Percentiles rank a stretch among this genome's conserved stretches.
Evolutionary conservation across 2,329 filamentous ascomycete species (phyloP).

Genomic region (Penicillium aurantiogriseum): DNA sequence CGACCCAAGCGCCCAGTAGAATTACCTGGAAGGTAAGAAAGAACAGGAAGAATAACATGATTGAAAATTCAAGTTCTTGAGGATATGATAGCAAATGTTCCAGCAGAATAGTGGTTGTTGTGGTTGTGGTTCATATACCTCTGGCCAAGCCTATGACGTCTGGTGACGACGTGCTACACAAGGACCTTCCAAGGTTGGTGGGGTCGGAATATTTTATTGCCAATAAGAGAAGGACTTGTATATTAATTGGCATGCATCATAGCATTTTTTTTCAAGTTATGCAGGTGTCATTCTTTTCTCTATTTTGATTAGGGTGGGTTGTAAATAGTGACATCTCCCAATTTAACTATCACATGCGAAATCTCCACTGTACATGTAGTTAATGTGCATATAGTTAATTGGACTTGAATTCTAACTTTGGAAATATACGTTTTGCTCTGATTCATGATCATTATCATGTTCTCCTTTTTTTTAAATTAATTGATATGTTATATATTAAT

Average conservation of each 20-base stretch:
- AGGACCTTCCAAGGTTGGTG: background rate
- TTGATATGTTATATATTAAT: background rate
- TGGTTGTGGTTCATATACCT: conserved; percentile 1
- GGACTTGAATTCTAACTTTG: background rate
- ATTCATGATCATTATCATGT: background rate
- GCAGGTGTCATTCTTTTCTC: background rate
- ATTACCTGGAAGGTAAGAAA: conserved; percentile 16
- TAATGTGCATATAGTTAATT: background rate
- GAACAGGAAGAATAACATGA: conserved; percentile 19
- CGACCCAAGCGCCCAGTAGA: conserved; percentile 29
- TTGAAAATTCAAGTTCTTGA: background rate
- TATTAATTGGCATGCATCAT: background rate
- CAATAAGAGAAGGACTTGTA: background rate
- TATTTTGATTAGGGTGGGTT: background rate
- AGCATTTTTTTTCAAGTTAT: background rate
- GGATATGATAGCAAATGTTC: background rate
- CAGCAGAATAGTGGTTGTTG: background rate
- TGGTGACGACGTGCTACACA: conserved; percentile 17
- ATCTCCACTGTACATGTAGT: background rate
- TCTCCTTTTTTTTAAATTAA: background rate
- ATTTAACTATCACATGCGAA: background rate
- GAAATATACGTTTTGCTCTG: background rate
- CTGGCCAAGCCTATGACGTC: conserved; percentile 21
- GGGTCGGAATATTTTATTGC: background rate
- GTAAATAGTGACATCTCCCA: background rate